Base-by-base conservation (phyloP, 108 stramenopile species). In the Fistulifera pelliculosa region DNA sequence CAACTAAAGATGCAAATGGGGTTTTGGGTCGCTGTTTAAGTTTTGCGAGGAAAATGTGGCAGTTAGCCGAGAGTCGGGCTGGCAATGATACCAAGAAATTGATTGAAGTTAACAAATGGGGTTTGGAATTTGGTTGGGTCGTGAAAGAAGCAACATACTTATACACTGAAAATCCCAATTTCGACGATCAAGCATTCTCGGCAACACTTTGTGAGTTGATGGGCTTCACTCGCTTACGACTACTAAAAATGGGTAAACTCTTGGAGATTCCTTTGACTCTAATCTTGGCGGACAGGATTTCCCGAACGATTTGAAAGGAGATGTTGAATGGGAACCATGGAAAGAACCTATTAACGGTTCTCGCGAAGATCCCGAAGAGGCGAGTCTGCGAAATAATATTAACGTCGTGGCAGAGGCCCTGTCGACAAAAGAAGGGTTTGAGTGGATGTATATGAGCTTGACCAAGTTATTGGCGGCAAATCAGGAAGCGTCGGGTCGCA, bases 51-150 rank as follows among this genome's bases (percentile, higher is more conserved):
- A 54, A 51, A 7, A 79, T 78, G 65, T 73, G 67, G 51, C 48
- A 54, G 12, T 52, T 70, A 18, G 51, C 48, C 58, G 53, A 39
- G 59, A 26, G 63, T 61, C 35, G 49, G 61, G 19, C 23, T 27
- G 65, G 53, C 47, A 58, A 56, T 39, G 58, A 69, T 38, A 58
- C 28, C 52, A 41, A 61, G 10, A 21, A 27, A 58, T 45, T 45
- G 44, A 21, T 62, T 18, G 68, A 76, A 22, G 77, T 76, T 21
- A 76, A 81, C 35, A 53, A 62, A 24, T 85, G 84, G 84, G 84
- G 81, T 21, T 50, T 83, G 18, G 61, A 65, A 26, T 83, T 74
- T 49, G 70, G 81, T 41, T 90, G 88, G 88, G 84, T 85, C 77
- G 68, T 90, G 41, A 83, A 81, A 38, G 50, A 26, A 43, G 56